These are phyloP conservation scores for Malassezia dermatis DNA, from an alignment of 1,284 basidiomycete genomes.

Conservation along the genomic window DNA sequence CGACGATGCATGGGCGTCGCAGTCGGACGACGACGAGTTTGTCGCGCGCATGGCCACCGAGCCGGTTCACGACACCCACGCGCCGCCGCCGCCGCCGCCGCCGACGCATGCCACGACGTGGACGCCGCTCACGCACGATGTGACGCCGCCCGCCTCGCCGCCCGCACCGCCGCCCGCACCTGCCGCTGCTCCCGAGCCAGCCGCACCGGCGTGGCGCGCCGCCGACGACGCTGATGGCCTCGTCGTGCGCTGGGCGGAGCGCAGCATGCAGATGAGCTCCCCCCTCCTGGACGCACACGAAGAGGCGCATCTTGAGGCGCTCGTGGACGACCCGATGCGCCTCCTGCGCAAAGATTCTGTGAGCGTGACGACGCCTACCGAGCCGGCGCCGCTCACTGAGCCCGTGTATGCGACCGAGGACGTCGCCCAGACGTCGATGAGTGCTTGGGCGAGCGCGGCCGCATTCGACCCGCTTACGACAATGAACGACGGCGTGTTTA, in stretches of 20 bases:
- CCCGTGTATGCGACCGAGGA: constrained; percentile 8
- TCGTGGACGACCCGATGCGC: constrained; percentile 11
- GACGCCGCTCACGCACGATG: constrained; percentile 3
- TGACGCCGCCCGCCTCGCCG: constrained; percentile 8
- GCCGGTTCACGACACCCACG: background rate
- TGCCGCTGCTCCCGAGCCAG: background rate
- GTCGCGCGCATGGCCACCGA: constrained; percentile 25
- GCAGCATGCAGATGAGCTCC: background rate
- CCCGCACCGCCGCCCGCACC: background rate
- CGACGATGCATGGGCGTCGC: constrained; percentile 43
- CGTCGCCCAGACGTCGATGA: constrained; percentile 18
- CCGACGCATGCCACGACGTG: constrained; percentile 19
- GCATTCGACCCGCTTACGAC: constrained; percentile 37
- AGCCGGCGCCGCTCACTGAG: background rate
- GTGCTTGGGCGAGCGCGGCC: constrained; percentile 15
- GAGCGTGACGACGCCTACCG: background rate
- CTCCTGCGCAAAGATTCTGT: background rate
- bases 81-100: constrained; percentile 19
- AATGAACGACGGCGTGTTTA: constrained; percentile 35
- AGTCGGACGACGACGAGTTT: constrained; percentile 47
- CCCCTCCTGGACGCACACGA: background rate
- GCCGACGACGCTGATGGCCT: background rate
- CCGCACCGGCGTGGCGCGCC: background rate
- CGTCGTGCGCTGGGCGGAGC: constrained; percentile 9
- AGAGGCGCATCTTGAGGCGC: constrained; percentile 1